Evolutionary conservation across 768 basidiomycete species (phyloP), one percentile per base, ranked within the genome.

Genomic region (Suillus brevipes): DNA sequence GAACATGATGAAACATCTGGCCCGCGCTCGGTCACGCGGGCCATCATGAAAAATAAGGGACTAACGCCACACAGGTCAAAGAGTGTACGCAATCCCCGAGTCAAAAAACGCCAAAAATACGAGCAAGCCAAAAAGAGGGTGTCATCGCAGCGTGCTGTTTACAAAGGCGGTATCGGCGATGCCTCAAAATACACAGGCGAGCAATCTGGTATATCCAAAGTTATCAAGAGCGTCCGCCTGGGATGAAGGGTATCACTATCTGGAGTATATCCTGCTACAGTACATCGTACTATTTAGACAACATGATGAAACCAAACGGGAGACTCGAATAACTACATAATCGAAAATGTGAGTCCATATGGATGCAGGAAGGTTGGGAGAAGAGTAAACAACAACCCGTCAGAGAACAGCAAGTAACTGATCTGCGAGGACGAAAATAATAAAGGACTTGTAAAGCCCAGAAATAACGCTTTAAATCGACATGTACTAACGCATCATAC

Each of bases 61-160:
- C 87, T 99, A 60, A 98, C 96, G 18, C 96, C 97, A 6, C 88
- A 84, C 66, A 87, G 97, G 64, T 81, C 91, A 50, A 98, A 99
- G 79, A 84, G 85, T 63, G 93, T 94, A 43, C 93, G 96, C 69
- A 99, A 99, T 80, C 96, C 97, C 49, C 88, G 97, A 66, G 95
- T 99, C 78, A 99, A 98, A 87, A 99, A 99, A 77, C 87, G 94
- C 40, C 85, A 90, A 78, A 90, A 84, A 73, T 99, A 90, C 82
- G 96, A 96, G 73, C 91, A 97, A 79, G 97, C 96, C 68, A 93
- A 97, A 83, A 95, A 92, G 80, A 94, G 90, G 79, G 80, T 98
- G 16, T 79, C 89, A 36, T 95, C 92, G 28, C 94, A 95, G 77
- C 91, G 93, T 77, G 88, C 95, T 20, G 84, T 95, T n/a, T 99